Evolutionary conservation across 345 rosid species (phyloP), one percentile per base, ranked within the genome.

Genomic region (Citrus australasica): DNA sequence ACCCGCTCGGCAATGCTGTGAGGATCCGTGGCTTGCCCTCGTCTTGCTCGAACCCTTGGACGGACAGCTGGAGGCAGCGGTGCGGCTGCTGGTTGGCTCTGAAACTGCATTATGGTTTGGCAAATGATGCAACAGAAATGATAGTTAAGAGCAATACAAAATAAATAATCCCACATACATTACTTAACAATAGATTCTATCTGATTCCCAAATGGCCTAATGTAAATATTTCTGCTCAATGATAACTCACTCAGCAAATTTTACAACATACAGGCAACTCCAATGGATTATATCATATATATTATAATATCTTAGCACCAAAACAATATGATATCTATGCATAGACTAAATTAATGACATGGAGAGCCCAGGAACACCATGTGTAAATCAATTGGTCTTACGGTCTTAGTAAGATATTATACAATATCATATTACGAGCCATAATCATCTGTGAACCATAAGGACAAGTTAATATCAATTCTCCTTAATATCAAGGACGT

Each of bases 1-100:
- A 92, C 97, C 86, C 97, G 76, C 79, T 92, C 97, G 25, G 90
- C 90, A 7, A 89, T 89, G 76, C 92, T 89, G 81, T 89, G 92
- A 46, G 92, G 92, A 84, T 89, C 90, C 0, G 92, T 89, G 55
- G 92, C 90, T 67, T 89, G 92, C 62, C 92, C 92, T 73, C 92
- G 82, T 74, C 92, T 87, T 70, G 92, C 92, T 77, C 92, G 82
- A 4, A 88, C 89, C 85, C 92, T 87, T 16, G 90, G 90, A 48
- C 92, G 90, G 58, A 82, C 66, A 19, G 70, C 75, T 6, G 92
- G 92, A n/a, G 83, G 89, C 28, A 85, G 88, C 2, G 84, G 82
- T 27, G 63, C 79, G 24, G 87, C 77, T 21, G 81, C 11, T 69
- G 79, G 86, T 80, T 85, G 92, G 79, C 87, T 62, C 74, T 85